A percentile compares a stretch with the other conserved stretches of the same genome.
These are phyloP conservation scores for Aspergillus baeticus DNA, from an alignment of 495 filamentous ascomycete genomes.

Conservation along the genomic window DNA sequence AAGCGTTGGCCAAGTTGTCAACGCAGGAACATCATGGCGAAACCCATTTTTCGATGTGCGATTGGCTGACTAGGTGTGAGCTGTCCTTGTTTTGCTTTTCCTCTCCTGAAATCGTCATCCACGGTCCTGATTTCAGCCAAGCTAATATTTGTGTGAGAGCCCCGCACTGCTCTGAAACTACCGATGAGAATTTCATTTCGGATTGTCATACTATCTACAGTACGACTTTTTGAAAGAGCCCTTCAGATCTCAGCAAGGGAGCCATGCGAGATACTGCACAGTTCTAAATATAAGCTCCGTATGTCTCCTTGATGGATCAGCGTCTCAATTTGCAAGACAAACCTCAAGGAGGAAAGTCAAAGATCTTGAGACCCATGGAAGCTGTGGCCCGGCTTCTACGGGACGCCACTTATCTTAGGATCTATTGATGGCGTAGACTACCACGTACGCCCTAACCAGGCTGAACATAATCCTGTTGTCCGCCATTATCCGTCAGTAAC, in stretches of 20 bases:
- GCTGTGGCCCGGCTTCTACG: background rate
- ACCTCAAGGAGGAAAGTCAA: background rate
- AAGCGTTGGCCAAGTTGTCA: no score
- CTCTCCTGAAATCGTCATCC: slow-evolving; percentile 1
- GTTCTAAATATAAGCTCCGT: no score
- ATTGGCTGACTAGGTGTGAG: background rate
- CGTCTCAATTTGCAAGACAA: background rate
- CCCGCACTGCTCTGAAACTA: slow-evolving; percentile 3
- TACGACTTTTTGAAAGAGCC: no score
- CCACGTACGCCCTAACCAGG: background rate
- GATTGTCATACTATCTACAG: no score
- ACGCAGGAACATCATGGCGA: no score
- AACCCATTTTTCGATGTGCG: background rate
- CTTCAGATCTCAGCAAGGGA: background rate
- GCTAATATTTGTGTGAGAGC: background rate
- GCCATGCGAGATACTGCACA: background rate
- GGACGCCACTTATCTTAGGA: background rate
- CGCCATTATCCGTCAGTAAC: background rate
- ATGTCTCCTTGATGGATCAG: background rate
- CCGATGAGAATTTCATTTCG: background rate
- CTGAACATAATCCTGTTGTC: background rate
- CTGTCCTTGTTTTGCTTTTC: background rate
- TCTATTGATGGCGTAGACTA: slow-evolving; percentile 3
- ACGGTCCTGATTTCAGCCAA: background rate
- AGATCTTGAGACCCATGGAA: background rate